Conservation (phyloP, 306 rosid genomes). For the Carpinus fangiana region DNA sequence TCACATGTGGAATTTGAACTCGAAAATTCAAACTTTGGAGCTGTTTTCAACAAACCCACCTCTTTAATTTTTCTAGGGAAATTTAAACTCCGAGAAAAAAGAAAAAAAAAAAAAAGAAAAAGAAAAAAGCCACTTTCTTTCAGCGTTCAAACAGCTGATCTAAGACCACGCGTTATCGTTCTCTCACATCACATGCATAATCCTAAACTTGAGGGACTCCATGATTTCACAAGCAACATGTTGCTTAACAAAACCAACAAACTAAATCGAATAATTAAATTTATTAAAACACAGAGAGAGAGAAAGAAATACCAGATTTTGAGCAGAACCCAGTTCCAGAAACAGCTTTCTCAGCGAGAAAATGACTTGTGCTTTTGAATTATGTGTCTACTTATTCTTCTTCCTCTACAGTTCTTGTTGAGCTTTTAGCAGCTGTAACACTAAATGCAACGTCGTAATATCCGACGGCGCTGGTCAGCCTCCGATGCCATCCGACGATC, state of each 20-base stretch:
- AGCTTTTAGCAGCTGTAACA: not conserved
- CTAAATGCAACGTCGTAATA: not conserved
- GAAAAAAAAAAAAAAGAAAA: too few relatives aligned
- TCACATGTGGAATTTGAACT: not conserved
- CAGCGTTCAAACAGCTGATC: not conserved
- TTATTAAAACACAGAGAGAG: constrained; percentile 3
- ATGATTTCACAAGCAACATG: constrained; percentile 3
- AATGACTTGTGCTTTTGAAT: constrained; percentile 16
- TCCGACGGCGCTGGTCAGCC: constrained; percentile 26
- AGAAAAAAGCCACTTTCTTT: not conserved
- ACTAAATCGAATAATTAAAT: not conserved
- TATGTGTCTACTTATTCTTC: constrained; percentile 13
- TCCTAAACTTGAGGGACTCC: constrained; percentile 2
- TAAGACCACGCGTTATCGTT: not conserved
- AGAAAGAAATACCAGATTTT: constrained; percentile 21
- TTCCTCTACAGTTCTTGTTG: not conserved
- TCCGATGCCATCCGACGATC: constrained; percentile 29
- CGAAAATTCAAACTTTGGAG: constrained; percentile 12
- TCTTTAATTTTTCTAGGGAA: not conserved
- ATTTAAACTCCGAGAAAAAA: not conserved
- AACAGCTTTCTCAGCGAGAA: constrained; percentile 13
- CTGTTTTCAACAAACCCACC: not conserved
- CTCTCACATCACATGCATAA: not conserved
- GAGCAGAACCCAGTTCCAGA: constrained; percentile 26
- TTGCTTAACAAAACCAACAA: not conserved